Evolutionary conservation across 371 early-diverging fungal genomes (phyloP).

Genomic region (Circinella minor): DNA sequence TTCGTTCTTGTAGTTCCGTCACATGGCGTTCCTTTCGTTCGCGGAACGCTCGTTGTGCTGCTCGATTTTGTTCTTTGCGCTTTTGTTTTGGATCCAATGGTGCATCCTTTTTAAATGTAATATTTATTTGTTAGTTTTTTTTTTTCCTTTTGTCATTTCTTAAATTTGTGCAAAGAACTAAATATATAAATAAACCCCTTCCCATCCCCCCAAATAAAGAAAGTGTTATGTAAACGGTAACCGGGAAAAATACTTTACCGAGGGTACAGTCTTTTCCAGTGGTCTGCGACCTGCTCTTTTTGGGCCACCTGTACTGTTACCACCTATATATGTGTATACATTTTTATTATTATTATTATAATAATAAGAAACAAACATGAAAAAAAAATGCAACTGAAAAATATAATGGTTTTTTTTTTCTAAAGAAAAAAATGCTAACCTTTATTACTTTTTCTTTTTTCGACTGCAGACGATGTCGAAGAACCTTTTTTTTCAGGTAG

Average conservation of each 20-base stretch:
- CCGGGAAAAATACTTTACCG: slow-evolving; percentile 23
- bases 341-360: background rate
- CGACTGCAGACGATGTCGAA: slow-evolving; percentile 5
- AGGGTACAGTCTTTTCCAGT: slow-evolving; percentile 29
- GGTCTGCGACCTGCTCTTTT: slow-evolving; percentile 49
- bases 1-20: slow-evolving; percentile 63
- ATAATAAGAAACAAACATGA: no score
- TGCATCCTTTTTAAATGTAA: slow-evolving; percentile 9
- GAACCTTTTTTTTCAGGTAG: slow-evolving; percentile 4
- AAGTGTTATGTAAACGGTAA: background rate
- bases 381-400: background rate
- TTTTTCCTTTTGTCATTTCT: no score
- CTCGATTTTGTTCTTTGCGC: slow-evolving; percentile 80
- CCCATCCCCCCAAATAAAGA: background rate
- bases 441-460: background rate
- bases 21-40: slow-evolving; percentile 77
- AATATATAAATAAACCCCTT: no score
- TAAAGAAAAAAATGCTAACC: background rate
- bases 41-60: slow-evolving; percentile 80
- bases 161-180: background rate
- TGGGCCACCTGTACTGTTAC: slow-evolving; percentile 15
- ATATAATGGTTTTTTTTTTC: no score
- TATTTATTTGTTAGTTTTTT: background rate
- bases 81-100: slow-evolving; percentile 57
- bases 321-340: background rate